Evolutionary conservation across 2,329 filamentous ascomycete species (phyloP).

Genomic region (Alternaria arbusti): DNA sequence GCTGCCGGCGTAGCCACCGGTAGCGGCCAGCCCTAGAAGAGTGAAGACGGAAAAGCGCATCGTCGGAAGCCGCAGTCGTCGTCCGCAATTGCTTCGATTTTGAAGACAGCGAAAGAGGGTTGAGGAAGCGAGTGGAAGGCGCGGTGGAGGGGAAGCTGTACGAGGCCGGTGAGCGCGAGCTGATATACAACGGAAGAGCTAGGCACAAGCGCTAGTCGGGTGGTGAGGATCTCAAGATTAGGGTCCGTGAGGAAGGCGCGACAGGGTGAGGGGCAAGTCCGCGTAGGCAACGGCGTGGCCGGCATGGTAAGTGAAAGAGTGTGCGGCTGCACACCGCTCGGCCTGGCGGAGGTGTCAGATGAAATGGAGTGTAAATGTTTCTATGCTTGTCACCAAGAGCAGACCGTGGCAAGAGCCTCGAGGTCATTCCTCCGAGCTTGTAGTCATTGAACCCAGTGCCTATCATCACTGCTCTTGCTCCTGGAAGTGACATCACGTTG

Average conservation of each 20-base stretch:
- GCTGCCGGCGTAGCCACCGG: not conserved
- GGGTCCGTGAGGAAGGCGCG: not conserved
- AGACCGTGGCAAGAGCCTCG: not conserved
- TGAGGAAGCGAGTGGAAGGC: not conserved
- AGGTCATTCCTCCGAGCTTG: not conserved
- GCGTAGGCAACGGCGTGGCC: not conserved
- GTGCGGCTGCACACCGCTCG: not conserved
- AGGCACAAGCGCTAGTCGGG: not conserved
- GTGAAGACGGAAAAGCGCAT: not conserved
- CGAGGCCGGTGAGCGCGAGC: not conserved
- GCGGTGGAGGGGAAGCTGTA: not conserved
- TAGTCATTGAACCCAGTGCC: not conserved
- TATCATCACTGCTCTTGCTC: not conserved
- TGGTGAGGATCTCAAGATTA: not conserved
- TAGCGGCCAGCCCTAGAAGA: not conserved
- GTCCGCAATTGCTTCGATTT: not conserved
- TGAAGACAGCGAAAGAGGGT: not conserved
- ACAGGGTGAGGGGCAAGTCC: not conserved
- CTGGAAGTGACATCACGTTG: not conserved
- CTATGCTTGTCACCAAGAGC: not conserved
- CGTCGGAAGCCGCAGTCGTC: not conserved
- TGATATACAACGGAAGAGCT: not conserved
- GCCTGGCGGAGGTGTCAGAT: not conserved
- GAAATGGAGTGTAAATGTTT: not conserved
- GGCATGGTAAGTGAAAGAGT: not conserved